A percentile compares a stretch with the other conserved stretches of the same genome.
phyloP scores from a whole-genome alignment of 805 yeast species.

The Candida qinlingensis region DNA sequence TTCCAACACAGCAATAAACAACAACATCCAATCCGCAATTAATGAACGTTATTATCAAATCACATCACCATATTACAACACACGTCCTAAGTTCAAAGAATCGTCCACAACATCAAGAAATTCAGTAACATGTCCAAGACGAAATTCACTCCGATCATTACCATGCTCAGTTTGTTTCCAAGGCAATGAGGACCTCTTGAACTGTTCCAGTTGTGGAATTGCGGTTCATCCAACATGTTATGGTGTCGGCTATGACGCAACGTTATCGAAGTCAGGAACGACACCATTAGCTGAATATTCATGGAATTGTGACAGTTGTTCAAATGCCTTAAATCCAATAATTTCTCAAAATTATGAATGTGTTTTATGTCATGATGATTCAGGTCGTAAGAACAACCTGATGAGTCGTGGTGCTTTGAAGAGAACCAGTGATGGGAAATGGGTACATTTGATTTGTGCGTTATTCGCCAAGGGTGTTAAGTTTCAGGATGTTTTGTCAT shows the following conservation, averaged over 20 bases:
- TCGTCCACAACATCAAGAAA: not conserved
- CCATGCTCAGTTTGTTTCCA: constrained; percentile 57
- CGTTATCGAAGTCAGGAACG: constrained; percentile 2
- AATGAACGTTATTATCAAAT: constrained; percentile 14
- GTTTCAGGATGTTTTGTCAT: constrained; percentile 34
- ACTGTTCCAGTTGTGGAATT: constrained; percentile 64
- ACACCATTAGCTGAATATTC: constrained; percentile 23
- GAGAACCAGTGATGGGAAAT: constrained; percentile 57
- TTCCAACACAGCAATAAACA: not conserved
- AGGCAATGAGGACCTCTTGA: constrained; percentile 37
- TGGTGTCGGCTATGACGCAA: constrained; percentile 36
- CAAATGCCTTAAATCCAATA: constrained; percentile 60
- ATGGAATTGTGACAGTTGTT: constrained; percentile 82
- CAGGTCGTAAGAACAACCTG: constrained; percentile 10
- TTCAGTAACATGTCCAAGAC: not conserved
- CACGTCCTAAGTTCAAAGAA: constrained; percentile 17
- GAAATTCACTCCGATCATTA: not conserved
- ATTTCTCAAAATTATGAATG: constrained; percentile 57
- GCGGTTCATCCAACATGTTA: constrained; percentile 68
- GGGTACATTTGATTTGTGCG: constrained; percentile 80
- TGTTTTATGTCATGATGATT: constrained; percentile 42
- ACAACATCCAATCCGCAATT: constrained; percentile 9
- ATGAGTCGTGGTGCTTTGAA: constrained; percentile 38
- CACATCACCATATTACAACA: constrained; percentile 13
- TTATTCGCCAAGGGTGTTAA: constrained; percentile 42